A percentile compares a stretch with the other conserved stretches of the same genome.
Evolutionary conservation across 2,329 filamentous ascomycete species (phyloP).

Genomic region (Cadophora sp.): DNA sequence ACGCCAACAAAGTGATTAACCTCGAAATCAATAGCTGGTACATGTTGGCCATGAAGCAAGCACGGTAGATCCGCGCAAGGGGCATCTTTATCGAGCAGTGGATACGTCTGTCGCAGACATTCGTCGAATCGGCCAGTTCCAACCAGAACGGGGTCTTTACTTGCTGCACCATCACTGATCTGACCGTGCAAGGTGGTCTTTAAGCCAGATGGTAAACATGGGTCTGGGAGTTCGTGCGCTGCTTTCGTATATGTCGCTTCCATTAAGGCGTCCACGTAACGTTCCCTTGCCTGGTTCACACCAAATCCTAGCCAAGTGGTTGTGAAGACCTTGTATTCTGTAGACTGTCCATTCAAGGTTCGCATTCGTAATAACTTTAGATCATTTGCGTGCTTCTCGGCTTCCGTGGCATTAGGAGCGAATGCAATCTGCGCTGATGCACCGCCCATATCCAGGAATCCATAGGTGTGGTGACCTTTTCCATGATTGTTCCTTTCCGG

Average conservation of each 20-base stretch:
- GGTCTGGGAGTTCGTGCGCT: slow-evolving; percentile 79
- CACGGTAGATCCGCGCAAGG: slow-evolving; percentile 85
- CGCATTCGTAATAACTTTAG: slow-evolving; percentile 86
- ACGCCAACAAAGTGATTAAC: slow-evolving; percentile 98
- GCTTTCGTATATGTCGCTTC: slow-evolving; percentile 66
- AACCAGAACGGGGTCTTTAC: slow-evolving; percentile 62
- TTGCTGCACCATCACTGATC: slow-evolving; percentile 48
- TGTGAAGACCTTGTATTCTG: slow-evolving; percentile 91
- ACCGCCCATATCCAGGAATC: slow-evolving; percentile 97
- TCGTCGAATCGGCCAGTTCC: slow-evolving; percentile 89
- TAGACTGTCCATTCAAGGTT: slow-evolving; percentile 76
- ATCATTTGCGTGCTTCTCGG: slow-evolving; percentile 87
- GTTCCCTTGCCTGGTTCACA: slow-evolving; percentile 87
- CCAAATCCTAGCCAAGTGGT: slow-evolving; percentile 97
- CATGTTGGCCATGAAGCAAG: slow-evolving; percentile 87
- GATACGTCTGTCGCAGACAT: slow-evolving; percentile 82
- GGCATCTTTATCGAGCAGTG: slow-evolving; percentile 87
- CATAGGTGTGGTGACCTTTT: slow-evolving; percentile 91
- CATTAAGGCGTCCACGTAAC: slow-evolving; percentile 81
- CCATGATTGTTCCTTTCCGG: slow-evolving; percentile 79
- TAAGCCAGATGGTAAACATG: slow-evolving; percentile 84
- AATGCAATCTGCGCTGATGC: slow-evolving; percentile 98
- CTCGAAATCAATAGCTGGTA: slow-evolving; percentile 94
- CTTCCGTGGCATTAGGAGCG: slow-evolving; percentile 90
- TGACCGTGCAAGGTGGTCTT: slow-evolving; percentile 76